A percentile compares a stretch with the other conserved stretches of the same genome.
These are phyloP conservation scores for Colletotrichum sp. DNA, from an alignment of 2,329 filamentous ascomycete species.

Conservation along the genomic window DNA sequence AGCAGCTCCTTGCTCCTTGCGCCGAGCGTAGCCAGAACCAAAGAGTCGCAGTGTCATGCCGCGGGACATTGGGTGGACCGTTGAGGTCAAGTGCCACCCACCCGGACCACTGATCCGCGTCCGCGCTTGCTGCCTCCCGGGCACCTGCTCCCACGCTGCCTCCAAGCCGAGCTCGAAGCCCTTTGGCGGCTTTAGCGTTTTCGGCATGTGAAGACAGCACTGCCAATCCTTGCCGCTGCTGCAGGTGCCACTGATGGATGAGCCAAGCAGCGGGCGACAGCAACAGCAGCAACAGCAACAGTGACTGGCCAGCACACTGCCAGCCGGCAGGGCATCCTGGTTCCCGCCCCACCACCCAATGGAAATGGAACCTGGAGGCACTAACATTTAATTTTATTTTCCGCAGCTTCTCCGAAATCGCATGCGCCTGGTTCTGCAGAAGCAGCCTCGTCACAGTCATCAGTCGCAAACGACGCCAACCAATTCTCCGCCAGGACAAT, in stretches of 20 bases:
- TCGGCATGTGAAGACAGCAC: constrained; percentile 17
- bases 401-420: neutral
- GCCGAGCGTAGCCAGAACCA: neutral
- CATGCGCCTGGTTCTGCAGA: neutral
- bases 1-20: neutral
- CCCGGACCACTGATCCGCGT: neutral
- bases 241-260: neutral
- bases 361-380: constrained; percentile 12
- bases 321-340: neutral
- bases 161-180: constrained; percentile 2
- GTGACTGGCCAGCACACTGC: neutral
- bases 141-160: neutral
- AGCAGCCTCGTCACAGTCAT: neutral
- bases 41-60: constrained; percentile 12
- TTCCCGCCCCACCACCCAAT: neutral
- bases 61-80: constrained; percentile 7
- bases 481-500: neutral
- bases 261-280: neutral
- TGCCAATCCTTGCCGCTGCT: neutral
- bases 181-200: neutral
- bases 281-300: neutral
- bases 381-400: constrained; percentile 24
- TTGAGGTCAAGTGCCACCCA: constrained; percentile 11
- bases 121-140: neutral
- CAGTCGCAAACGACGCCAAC: neutral